Base-by-base conservation (phyloP, 139 green algal species). In the Mesotaenium endlicherianum region DNA sequence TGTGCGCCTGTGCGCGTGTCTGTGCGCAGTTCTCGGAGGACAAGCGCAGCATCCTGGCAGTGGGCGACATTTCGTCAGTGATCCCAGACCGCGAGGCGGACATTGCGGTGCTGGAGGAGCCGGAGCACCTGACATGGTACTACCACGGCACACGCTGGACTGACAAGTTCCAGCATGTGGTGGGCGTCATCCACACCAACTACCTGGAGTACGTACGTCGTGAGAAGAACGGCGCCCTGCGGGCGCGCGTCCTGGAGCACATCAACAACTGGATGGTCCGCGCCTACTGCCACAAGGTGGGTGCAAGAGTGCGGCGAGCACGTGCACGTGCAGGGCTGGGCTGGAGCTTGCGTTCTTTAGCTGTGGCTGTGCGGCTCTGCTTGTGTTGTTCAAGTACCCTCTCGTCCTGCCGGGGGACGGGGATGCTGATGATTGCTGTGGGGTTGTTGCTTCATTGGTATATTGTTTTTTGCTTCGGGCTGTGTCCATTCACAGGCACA, bases 51-150 rank as follows among this genome's bases (percentile, higher is more conserved):
- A 98, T 99, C 80, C 89, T 99, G 58, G 95, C 96, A 0, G 95
- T 98, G 41, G 97, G 97, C 8, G 97, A 99, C 93, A 94, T 98
- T 79, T 98, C 95, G 2, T 69, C 89, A 41, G 96, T 95, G 87
- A 94, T 99, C 39, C 94, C 97, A 8, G 93, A 98, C 75, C 70
- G 89, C 49, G 93, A 97, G 84, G 93, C 95, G 0, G 96, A 99
- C 77, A 93, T 99, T 67, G 97, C 97, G 30, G 93, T 99, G 42
- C 90, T 99, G 77, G 97, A 99, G 90, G 97, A 99, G 91, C 97
- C 97, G 0, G 97, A 99, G 92, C 97, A 99, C 88, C 88, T 99
- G 17, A 98, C 94, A 75, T 99, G 96, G 95, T 99, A 98, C 89
- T 96, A 99, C 91, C 95, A 98, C 77, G 97, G 97, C 0, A 74